phyloP scores from a whole-genome alignment of 2,329 filamentous ascomycete genomes.

The Aureobasidium sp. region DNA sequence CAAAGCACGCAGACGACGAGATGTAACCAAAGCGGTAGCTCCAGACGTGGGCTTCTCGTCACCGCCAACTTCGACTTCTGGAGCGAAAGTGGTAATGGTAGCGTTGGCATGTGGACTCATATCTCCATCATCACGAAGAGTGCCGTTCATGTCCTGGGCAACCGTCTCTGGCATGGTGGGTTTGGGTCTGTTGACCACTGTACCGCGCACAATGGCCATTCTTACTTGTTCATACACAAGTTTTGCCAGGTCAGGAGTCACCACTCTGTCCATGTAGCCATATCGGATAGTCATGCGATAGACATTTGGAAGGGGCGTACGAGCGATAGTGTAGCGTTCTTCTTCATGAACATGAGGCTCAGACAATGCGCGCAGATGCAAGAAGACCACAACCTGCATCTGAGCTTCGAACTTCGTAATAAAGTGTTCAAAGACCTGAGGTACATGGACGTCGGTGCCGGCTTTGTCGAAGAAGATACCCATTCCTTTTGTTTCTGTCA shows the following conservation, averaged over 20 bases:
- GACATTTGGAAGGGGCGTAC: constrained; percentile 20
- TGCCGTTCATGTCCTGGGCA: neutral
- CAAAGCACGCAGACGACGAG: constrained; percentile 16
- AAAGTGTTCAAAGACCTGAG: constrained; percentile 24
- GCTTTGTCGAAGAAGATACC: constrained; percentile 76
- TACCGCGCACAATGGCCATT: constrained; percentile 17
- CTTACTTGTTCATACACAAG: constrained; percentile 23
- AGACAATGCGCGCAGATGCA: constrained; percentile 22
- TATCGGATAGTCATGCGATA: constrained; percentile 23
- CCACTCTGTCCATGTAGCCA: constrained; percentile 22
- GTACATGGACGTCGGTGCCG: constrained; percentile 54
- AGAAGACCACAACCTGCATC: constrained; percentile 21
- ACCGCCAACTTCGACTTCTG: neutral
- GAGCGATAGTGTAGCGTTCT: constrained; percentile 21
- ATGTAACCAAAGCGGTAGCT: neutral
- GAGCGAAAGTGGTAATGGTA: neutral
- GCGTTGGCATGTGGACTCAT: neutral
- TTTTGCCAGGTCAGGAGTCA: constrained; percentile 21
- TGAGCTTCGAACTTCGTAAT: constrained; percentile 22
- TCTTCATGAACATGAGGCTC: constrained; percentile 20
- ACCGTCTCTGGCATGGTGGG: neutral
- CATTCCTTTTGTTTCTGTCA: constrained; percentile 46
- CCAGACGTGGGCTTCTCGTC: neutral
- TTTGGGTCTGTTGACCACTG: neutral
- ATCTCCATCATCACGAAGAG: neutral